These are phyloP conservation scores for Physaria fendleri DNA, from an alignment of 345 rosid genomes.

Conservation along the genomic window DNA sequence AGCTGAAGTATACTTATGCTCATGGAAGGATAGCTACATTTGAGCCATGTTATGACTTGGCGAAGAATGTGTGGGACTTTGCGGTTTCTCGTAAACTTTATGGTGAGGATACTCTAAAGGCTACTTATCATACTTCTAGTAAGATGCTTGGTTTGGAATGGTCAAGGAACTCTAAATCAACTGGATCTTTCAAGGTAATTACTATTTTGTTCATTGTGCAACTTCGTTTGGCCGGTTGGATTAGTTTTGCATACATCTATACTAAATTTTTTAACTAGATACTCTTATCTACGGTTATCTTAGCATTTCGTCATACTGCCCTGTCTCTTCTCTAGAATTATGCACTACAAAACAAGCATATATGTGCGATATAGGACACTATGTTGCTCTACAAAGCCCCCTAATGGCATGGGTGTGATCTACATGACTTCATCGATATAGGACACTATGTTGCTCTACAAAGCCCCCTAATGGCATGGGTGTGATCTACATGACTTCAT, in stretches of 20 bases:
- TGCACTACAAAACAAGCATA: not conserved
- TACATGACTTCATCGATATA: too few species aligned
- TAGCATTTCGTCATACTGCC: not conserved
- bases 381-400: not conserved
- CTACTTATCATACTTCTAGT: slow-evolving; percentile 56
- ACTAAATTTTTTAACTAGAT: not conserved
- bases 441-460: not conserved
- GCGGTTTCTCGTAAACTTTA: slow-evolving; percentile 47
- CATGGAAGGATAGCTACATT: slow-evolving; percentile 56
- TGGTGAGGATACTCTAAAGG: slow-evolving; percentile 30
- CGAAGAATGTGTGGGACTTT: slow-evolving; percentile 72
- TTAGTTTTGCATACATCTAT: not conserved
- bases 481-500: too few species aligned
- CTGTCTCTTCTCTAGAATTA: not conserved
- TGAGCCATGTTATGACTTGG: slow-evolving; percentile 67
- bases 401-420: not conserved
- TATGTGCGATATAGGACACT: not conserved
- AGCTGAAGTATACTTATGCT: slow-evolving; percentile 62
- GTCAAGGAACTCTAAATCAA: not conserved
- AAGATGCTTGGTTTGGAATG: slow-evolving; percentile 28
- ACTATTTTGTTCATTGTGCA: not conserved
- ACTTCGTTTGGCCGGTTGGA: not conserved
- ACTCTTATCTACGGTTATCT: not conserved
- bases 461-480: not conserved
- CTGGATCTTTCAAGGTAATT: slow-evolving; percentile 57